These are phyloP conservation scores for Hericium coralloides DNA, from an alignment of 768 basidiomycete genomes.

Conservation along the genomic window DNA sequence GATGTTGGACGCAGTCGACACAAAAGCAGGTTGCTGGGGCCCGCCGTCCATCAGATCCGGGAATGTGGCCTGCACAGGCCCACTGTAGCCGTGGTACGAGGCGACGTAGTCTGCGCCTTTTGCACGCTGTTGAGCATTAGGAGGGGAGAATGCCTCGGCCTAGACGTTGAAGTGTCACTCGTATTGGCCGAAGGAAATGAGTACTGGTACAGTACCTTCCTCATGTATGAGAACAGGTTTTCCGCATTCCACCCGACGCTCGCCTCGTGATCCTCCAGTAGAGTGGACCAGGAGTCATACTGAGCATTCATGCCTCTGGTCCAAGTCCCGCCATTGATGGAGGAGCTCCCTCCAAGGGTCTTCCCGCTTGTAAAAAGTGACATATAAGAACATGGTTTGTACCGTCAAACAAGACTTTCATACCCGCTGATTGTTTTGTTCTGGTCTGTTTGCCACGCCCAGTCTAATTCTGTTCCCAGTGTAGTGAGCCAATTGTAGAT, in stretches of 20 bases:
- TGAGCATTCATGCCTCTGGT: conserved; percentile 35
- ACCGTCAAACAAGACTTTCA: neutral
- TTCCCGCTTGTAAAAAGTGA: conserved; percentile 28
- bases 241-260: conserved; percentile 17
- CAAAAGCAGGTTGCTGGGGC: conserved; percentile 42
- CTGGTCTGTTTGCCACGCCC: neutral
- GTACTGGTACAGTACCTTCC: neutral
- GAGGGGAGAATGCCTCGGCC: neutral
- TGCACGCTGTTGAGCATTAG: neutral
- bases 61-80: conserved; percentile 47
- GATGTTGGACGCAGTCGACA: conserved; percentile 23
- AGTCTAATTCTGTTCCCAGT: neutral
- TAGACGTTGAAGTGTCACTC: neutral
- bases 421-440: neutral
- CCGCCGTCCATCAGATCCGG: conserved; percentile 48
- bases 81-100: conserved; percentile 41
- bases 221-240: neutral
- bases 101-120: conserved; percentile 21
- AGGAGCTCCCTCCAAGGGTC: conserved; percentile 30
- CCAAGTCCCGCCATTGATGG: conserved; percentile 41
- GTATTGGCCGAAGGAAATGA: too few relatives aligned
- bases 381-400: neutral
- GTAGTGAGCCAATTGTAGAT: neutral
- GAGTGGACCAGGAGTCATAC: conserved; percentile 33
- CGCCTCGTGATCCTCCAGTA: conserved; percentile 21